Evolutionary conservation across 352 stramenopile genomes (phyloP), one percentile per base, ranked within the genome.

Genomic region (Plasmopara muralis): DNA sequence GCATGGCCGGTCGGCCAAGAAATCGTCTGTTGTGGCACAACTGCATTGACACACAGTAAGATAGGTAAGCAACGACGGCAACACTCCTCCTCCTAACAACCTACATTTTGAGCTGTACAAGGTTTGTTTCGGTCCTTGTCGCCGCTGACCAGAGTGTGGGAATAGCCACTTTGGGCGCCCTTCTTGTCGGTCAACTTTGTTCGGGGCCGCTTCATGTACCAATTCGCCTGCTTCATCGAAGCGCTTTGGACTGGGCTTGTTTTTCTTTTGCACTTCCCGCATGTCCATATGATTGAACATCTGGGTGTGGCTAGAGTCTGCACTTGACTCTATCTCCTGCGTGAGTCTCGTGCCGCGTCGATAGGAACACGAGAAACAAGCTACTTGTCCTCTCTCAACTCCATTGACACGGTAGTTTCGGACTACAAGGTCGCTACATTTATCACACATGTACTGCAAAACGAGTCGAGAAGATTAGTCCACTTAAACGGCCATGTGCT

Each of bases 361-460:
- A 35, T 86, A 68, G 3, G 77, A 67, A 18, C 77, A 88, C 13
- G 76, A 58, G 48, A 85, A 86, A 54, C 77, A 88, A 28, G 66
- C 70, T 28, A 77, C 42, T 34, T 72, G 63, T 31, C 65, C 57
- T 28, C 43, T 56, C 7, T 52, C 44, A 7, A 83, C 43, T 29
- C 63, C 60, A 13, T 79, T 63, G 28, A 86, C 63, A 9, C 65
- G 64, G 45, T 84, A 86, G 57, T 85, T 85, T 43, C 74, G 68
- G 14, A 58, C 55, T 8, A 86, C 72, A 25, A 88, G 85, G 41
- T 72, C 61, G 29, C 47, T 62, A 57, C 77, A 88, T 43, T 80
- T 85, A 54, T 83, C 75, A 62, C 77, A 88, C 57, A 88, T 68
- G 51, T 76, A 85, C 77, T 88, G 52, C 30, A 66, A 9, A 38